Base-by-base conservation (phyloP, 2,329 filamentous ascomycete species). In the Aspergillus sp. region DNA sequence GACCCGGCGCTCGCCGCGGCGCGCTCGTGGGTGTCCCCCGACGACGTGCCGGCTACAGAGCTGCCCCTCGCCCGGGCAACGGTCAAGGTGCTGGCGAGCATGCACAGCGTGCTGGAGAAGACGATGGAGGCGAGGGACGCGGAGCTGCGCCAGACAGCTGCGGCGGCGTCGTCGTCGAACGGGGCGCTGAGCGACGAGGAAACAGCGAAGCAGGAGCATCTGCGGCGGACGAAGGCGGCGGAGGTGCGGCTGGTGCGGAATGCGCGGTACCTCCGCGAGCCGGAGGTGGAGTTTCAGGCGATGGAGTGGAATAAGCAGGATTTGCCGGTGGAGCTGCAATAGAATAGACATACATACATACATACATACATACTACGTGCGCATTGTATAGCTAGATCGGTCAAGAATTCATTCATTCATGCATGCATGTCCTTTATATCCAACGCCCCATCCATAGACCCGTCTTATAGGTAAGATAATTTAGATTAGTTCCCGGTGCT, bases 21-120 rank as follows among this genome's bases (percentile, higher is more conserved):
- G 2, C 71, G 76, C 5, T 84, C 84, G 55, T 99, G 94, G 94
- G 75, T 88, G 45, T 90, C 87, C 55, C 82, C 82, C 0, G 91
- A 97, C 65, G 76, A 79, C 10, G 86, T 96, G 0, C 62, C 73
- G 1, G 79, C 88, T 1, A 76, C 80, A 10, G 85, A 94, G 4
- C 74, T 97, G 47, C 94, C 94, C 3, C 81, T 99, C 10, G 92
- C 92, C 1, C 83, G 81, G 56, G 91, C 94, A 0, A 84, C 86
- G 2, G 89, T 94, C 73, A 94, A 88, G 76, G 93, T 96, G 4
- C 75, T 97, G 22, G 90, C 89, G 8, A 94, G 88, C 66, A 97
- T 99, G 93, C 90, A 96, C 67, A 84, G 86, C 61, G 85, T 97
- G 36, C 76, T 99, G 42, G 77, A 79, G 59, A 82, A 81, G 68